phyloP scores from a whole-genome alignment of 345 rosid species.

The Pistacia integerrima region DNA sequence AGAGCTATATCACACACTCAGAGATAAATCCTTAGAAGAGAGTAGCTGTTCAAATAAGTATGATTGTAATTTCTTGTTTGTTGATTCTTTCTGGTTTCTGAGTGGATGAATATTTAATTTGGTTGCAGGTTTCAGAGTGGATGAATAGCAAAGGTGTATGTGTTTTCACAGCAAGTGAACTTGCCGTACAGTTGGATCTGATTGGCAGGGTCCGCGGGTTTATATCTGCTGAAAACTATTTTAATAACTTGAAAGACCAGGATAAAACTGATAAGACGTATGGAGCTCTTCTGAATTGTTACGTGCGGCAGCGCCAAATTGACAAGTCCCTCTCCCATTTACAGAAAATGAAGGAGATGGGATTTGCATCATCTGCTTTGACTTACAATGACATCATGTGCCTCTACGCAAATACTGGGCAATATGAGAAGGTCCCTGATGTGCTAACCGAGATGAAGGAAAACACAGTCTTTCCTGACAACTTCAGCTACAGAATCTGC shows the following conservation, averaged over 20 bases:
- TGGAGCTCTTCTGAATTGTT: conserved; percentile 88
- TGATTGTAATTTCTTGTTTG: background rate
- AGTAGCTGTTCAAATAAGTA: background rate
- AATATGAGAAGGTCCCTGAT: conserved; percentile 59
- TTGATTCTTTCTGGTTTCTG: conserved; percentile 12
- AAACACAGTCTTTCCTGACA: conserved; percentile 63
- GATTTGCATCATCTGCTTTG: conserved; percentile 53
- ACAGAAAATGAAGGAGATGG: conserved; percentile 75
- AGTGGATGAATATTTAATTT: conserved; percentile 55
- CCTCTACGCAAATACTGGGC: conserved; percentile 59
- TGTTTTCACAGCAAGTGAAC: conserved; percentile 62
- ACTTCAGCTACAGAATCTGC: conserved; percentile 78
- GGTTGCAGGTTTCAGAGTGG: conserved; percentile 80
- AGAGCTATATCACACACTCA: background rate
- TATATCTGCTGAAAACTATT: conserved; percentile 69
- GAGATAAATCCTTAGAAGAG: background rate
- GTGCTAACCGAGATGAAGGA: conserved; percentile 75
- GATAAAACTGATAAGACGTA: conserved; percentile 75
- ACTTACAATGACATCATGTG: conserved; percentile 83
- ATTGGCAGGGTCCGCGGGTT: conserved; percentile 75
- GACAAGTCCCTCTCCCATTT: conserved; percentile 65
- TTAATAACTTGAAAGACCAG: conserved; percentile 54
- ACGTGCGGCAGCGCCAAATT: conserved; percentile 58
- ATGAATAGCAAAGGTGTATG: conserved; percentile 60
- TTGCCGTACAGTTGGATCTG: conserved; percentile 81